A percentile compares a stretch with the other conserved stretches of the same genome.
Conservation (phyloP, 1,139 yeast genomes). For the Sugiyamaella grinbergsii region DNA sequence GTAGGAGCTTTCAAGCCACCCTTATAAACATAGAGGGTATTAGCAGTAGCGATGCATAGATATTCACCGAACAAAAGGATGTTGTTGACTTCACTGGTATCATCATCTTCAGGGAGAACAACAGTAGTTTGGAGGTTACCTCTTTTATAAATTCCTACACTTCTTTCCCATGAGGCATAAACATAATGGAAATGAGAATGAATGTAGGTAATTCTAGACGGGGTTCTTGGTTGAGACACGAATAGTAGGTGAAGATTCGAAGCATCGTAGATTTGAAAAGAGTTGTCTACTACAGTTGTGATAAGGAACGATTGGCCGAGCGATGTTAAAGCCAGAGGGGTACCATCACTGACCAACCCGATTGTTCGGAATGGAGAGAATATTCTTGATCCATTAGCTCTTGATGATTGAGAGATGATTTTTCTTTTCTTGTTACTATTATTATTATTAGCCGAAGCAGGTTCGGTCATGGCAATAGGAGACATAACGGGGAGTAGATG, state of each 20-base stretch:
- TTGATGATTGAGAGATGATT: background rate
- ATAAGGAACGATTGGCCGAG: constrained; percentile 86
- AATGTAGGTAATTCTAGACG: constrained; percentile 66
- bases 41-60: constrained; percentile 59
- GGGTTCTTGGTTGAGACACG: constrained; percentile 80
- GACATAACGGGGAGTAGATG: no score
- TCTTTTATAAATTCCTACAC: constrained; percentile 77
- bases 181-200: constrained; percentile 84
- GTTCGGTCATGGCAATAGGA: constrained; percentile 12
- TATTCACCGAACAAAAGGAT: constrained; percentile 77
- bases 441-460: constrained; percentile 3
- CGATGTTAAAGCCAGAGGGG: constrained; percentile 86
- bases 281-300: constrained; percentile 85
- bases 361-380: constrained; percentile 37
- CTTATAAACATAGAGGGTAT: constrained; percentile 67
- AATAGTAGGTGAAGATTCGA: constrained; percentile 81
- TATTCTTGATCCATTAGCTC: constrained; percentile 13
- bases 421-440: constrained; percentile 9
- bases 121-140: constrained; percentile 68
- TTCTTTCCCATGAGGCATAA: constrained; percentile 72
- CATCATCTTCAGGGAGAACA: constrained; percentile 42
- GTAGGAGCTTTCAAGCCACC: constrained; percentile 45
- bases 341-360: constrained; percentile 57
- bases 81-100: constrained; percentile 39
- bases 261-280: constrained; percentile 94